Conservation (phyloP, 2,329 filamentous ascomycete genomes). For the Colletotrichum tropicale region DNA sequence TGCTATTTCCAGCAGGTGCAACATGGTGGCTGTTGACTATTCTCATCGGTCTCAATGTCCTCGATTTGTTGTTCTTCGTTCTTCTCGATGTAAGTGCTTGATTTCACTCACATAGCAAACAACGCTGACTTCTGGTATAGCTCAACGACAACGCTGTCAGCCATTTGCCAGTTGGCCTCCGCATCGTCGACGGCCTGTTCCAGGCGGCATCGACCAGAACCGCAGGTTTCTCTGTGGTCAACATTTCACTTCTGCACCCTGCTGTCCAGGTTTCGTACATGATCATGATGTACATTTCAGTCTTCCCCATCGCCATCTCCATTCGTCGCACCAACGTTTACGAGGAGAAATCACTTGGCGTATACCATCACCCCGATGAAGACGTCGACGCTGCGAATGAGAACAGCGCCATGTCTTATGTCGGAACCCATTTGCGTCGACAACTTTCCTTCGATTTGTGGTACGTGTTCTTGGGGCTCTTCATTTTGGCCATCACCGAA, state of each 20-base stretch:
- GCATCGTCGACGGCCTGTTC: constrained; percentile 86
- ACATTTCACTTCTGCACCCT: constrained; percentile 79
- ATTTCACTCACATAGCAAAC: not conserved
- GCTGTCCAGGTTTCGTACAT: constrained; percentile 93
- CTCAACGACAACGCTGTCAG: constrained; percentile 75
- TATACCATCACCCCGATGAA: constrained; percentile 63
- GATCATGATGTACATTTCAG: constrained; percentile 99
- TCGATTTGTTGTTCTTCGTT: constrained; percentile 91
- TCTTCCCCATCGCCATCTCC: constrained; percentile 95
- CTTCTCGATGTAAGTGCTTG: constrained; percentile 76
- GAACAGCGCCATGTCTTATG: constrained; percentile 75
- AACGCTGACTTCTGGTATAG: constrained; percentile 43
- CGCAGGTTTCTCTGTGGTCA: constrained; percentile 86
- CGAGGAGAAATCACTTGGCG: constrained; percentile 84
- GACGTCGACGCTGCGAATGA: constrained; percentile 53
- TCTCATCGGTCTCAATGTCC: constrained; percentile 77
- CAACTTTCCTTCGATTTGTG: constrained; percentile 97
- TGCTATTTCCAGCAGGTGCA: constrained; percentile 86
- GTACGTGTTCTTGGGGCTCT: constrained; percentile 94
- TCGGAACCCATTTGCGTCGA: constrained; percentile 87
- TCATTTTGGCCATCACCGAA: constrained; percentile 90
- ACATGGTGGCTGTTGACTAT: constrained; percentile 97
- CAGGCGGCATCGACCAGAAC: constrained; percentile 90
- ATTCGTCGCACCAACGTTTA: constrained; percentile 95
- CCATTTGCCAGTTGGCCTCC: constrained; percentile 71